Percentiles rank a stretch among this genome's conserved stretches.
Evolutionary conservation across 2,329 filamentous ascomycete species (phyloP).

Genomic region (Tolypocladium amazonense): DNA sequence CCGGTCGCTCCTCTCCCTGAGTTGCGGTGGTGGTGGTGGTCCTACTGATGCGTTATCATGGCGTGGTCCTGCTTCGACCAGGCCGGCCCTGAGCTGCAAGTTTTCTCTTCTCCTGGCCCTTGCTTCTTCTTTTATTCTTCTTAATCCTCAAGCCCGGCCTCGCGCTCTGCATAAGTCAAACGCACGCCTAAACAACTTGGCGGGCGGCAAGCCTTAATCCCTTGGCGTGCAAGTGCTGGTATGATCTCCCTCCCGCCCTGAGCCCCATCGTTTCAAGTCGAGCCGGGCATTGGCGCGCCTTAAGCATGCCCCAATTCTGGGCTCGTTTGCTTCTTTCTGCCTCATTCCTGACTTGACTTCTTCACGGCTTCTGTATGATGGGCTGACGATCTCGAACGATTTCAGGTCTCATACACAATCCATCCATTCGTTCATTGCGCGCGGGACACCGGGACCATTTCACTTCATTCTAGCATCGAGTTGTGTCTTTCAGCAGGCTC

Average conservation of each 20-base stretch:
- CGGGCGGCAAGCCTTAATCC: not conserved
- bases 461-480: not conserved
- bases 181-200: not conserved
- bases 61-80: not conserved
- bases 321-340: not conserved
- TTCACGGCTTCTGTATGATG: not conserved
- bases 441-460: not conserved
- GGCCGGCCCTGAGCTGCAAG: not conserved
- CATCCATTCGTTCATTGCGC: not conserved
- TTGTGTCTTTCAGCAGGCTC: constrained; percentile 41
- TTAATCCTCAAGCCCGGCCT: not conserved
- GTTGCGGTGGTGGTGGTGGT: not conserved
- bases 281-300: not conserved
- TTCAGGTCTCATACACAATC: not conserved
- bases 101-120: not conserved
- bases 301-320: not conserved
- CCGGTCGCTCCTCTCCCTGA: not conserved
- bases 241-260: not conserved
- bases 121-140: not conserved
- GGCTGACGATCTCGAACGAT: not conserved
- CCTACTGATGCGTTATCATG: not conserved
- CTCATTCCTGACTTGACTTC: not conserved
- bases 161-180: not conserved
- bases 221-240: not conserved
- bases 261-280: not conserved